Evolutionary conservation across 805 yeast genomes (phyloP), one percentile per base, ranked within the genome.

Genomic region (Candida dajiaensis): DNA sequence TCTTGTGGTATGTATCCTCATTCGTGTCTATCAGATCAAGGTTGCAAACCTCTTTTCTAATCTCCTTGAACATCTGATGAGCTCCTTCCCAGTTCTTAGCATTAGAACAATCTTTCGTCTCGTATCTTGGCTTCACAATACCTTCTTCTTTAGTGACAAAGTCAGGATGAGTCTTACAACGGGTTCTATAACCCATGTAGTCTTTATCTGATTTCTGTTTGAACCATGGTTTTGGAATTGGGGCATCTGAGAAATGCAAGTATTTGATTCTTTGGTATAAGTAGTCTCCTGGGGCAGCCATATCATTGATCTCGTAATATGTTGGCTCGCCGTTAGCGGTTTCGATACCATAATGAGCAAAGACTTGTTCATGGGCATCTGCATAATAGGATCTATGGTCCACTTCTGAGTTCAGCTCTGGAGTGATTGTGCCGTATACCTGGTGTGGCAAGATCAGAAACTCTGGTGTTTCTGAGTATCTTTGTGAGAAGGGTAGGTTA

Each of bases 221-320:
- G 41, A 48, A 59, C 89, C 89, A 82, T 5, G 88, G 89, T 56
- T 83, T 82, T 0, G 81, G 78, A 7, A 81, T 61, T 6, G 89
- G 89, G 31, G 73, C 71, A 56, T 83, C 89, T 3, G 84, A 77
- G 59, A 77, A 83, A 58, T 83, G 89, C 25, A 81, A 59, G 45
- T 78, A 66, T 54, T 72, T 74, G 6, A 73, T 61, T 11, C 66
- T 59, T 7, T 56, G 50, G 8, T 64, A 49, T 5, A 54, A 38
- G 18, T 42, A 37, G n/a, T 55, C 56, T 36, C 53, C 57, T 16
- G 53, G 50, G 13, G 36, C 39, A 2, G 36, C 42, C 13, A 62
- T 23, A 2, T 41, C 38, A 11, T 49, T 44, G 15, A 52, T 46
- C n/a, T 55, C 53, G 19, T 50, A 51, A 21, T 55, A 54, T 13